These are phyloP conservation scores for Acrodontium crateriforme DNA, from an alignment of 2,329 filamentous ascomycete species.

Conservation along the genomic window DNA sequence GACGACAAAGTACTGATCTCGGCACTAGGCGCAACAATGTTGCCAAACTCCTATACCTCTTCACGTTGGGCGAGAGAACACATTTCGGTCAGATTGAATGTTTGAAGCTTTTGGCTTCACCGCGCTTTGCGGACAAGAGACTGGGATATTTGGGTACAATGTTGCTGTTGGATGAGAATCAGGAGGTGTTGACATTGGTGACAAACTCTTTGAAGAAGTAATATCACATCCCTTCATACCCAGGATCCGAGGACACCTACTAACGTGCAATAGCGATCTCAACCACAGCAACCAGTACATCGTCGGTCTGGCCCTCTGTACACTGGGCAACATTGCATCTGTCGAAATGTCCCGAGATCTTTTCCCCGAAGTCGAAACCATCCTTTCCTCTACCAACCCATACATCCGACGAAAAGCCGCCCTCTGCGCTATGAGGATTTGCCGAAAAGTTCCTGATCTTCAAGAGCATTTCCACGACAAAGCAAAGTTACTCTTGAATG, in stretches of 20 bases:
- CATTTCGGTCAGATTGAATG: slow-evolving; percentile 99
- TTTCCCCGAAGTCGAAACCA: slow-evolving; percentile 86
- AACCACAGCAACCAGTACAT: slow-evolving; percentile 98
- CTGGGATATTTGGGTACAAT: slow-evolving; percentile 93
- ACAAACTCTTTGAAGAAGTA: slow-evolving; percentile 98
- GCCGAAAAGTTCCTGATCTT: slow-evolving; percentile 90
- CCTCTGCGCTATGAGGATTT: slow-evolving; percentile 98
- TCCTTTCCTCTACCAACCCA: slow-evolving; percentile 88
- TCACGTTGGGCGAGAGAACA: slow-evolving; percentile 90
- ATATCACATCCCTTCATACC: slow-evolving; percentile 11
- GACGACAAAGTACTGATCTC: slow-evolving; percentile 1
- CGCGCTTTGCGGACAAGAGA: slow-evolving; percentile 94
- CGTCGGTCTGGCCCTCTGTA: slow-evolving; percentile 88
- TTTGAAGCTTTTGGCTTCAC: slow-evolving; percentile 88
- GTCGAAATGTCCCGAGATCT: slow-evolving; percentile 97
- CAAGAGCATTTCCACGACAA: slow-evolving; percentile 97
- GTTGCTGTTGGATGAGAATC: slow-evolving; percentile 91
- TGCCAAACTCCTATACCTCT: slow-evolving; percentile 93
- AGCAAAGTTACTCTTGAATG: slow-evolving; percentile 71
- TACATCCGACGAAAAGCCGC: slow-evolving; percentile 96
- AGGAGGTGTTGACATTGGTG: slow-evolving; percentile 91
- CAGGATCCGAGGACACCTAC: slow-evolving; percentile 1
- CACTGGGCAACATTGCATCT: slow-evolving; percentile 92
- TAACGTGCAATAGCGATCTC: slow-evolving; percentile 53
- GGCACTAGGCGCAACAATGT: slow-evolving; percentile 82